Evolutionary conservation across 169 alveolate genomes (phyloP), one percentile per base, ranked within the genome.

Genomic region (Eimeria nieschulzi): DNA sequence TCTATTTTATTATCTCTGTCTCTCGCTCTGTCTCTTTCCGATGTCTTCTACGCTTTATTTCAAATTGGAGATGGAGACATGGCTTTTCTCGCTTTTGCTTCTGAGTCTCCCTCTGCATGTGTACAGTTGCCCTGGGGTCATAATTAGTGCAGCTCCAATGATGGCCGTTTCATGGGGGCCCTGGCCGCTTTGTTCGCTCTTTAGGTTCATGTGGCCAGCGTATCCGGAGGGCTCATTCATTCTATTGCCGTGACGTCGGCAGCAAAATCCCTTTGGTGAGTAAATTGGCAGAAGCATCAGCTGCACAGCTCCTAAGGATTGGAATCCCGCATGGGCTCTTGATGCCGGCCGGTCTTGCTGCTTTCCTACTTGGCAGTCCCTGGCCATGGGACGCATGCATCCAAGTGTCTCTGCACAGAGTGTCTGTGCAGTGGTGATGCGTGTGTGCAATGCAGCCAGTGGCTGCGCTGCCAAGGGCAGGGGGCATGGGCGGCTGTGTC

Each of bases 401-500:
- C 46, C 46, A 3, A 33, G 46, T 33, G 46, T 33, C 46, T 3
- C 3, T 33, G 46, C 46, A 33, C 46, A 33, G 46, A 3, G 46
- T 33, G 46, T 33, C 3, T 33, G 6, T 33, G 46, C 46, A 33
- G 46, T 33, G 46, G 76, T 80, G 76, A 25, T 15, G n/a, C 26
- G 19, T 80, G 72, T 9, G 75, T 33, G 88, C 75, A 21, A 51
- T 26, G 23, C 61, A 80, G 88, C 75, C 23, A 55, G 2, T 80
- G 88, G 88, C 61, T 80, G 26, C 75, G 1, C 0, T 26, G 59
- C 26, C 76, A 59, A 26, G 39, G 75, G 17, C 59, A 12, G 6
- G 76, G 88, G 21, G 88, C 64, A 9, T 80, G 88, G 88, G 88
- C 75, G 56, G 88, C 88, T 15, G 33, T 80, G 17, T 56, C 88